phyloP scores from a whole-genome alignment of 2,329 filamentous ascomycete species.

The Clarireedia monteithiana region DNA sequence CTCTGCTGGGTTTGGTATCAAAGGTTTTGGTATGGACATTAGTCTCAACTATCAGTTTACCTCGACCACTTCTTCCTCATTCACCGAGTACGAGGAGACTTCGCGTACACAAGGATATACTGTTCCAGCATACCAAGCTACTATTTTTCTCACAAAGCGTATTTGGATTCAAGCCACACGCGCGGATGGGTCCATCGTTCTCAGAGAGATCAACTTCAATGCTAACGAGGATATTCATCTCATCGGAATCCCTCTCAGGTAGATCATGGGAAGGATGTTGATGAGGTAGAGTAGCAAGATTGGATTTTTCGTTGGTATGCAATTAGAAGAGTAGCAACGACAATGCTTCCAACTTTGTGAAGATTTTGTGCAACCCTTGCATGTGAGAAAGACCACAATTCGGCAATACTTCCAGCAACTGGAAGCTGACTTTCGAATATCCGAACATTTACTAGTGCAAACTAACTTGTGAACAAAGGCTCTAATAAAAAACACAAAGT shows the following conservation, averaged over 20 bases:
- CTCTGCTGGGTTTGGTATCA: background rate
- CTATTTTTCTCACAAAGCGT: background rate
- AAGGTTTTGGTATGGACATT: background rate
- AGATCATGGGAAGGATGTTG: no score
- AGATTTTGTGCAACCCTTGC: no score
- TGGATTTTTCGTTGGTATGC: no score
- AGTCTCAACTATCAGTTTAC: background rate
- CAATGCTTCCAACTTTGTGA: no score
- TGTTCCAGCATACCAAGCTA: background rate
- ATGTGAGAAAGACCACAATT: no score
- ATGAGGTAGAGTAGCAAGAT: no score
- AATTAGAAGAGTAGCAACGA: no score
- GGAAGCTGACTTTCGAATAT: no score
- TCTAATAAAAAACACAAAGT: no score
- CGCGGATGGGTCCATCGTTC: background rate
- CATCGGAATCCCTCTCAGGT: background rate
- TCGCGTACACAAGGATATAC: background rate
- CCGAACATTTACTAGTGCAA: no score
- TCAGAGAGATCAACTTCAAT: background rate
- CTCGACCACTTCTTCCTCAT: background rate
- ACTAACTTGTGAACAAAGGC: no score
- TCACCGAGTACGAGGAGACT: background rate
- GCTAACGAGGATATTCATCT: background rate
- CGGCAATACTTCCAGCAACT: no score
- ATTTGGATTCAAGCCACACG: background rate